Conservation (phyloP, 345 rosid species). For the Linum usitatissimum region DNA sequence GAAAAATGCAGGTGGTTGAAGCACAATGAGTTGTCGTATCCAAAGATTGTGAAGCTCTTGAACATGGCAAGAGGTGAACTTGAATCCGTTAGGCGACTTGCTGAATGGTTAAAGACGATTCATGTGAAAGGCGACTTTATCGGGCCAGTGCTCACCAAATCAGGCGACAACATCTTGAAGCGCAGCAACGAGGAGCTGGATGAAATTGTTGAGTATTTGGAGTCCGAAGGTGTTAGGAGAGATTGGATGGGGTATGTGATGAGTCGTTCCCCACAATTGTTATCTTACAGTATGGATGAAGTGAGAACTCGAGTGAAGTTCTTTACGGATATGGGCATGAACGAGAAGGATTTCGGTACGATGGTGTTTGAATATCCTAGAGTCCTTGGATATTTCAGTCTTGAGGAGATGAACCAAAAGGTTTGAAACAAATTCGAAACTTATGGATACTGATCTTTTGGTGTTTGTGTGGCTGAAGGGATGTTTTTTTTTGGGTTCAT, state of each 20-base stretch:
- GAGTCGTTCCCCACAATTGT: conserved; percentile 58
- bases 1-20: conserved; percentile 75
- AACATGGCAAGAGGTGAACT: conserved; percentile 58
- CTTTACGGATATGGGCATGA: conserved; percentile 73
- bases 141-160: conserved; percentile 50
- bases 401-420: conserved; percentile 81
- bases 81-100: conserved; percentile 39
- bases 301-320: conserved; percentile 51
- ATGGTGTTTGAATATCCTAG: conserved; percentile 85
- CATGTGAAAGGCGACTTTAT: conserved; percentile 72
- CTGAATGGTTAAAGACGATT: conserved; percentile 66
- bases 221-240: conserved; percentile 62
- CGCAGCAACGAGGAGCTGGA: conserved; percentile 39
- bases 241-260: conserved; percentile 88
- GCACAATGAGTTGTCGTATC: conserved; percentile 60
- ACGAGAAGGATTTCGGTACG: conserved; percentile 71
- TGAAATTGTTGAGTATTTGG: conserved; percentile 56
- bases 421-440: conserved; percentile 18
- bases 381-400: conserved; percentile 48
- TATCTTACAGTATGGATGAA: conserved; percentile 56
- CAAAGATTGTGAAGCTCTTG: conserved; percentile 64
- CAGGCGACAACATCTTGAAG: conserved; percentile 50
- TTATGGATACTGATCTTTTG: conserved; percentile 2
- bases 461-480: not conserved
- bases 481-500: conserved; percentile 11